Conservation (phyloP, 169 alveolate species). For the Eimeria sp. region DNA sequence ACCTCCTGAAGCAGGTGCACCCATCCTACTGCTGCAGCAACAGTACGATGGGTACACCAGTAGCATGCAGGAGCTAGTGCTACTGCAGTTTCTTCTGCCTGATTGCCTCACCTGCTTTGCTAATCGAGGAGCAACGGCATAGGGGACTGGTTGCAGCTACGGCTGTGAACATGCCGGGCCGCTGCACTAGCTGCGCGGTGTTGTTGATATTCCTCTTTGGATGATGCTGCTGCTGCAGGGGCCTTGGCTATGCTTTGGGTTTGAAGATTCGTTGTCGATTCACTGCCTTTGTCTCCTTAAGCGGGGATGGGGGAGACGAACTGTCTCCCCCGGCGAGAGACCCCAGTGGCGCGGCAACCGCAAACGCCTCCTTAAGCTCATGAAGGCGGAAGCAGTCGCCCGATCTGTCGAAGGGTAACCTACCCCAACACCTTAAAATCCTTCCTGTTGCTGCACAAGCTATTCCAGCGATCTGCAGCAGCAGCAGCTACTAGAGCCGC, state of each 20-base stretch:
- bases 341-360: neutral
- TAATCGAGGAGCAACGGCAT: no score
- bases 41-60: neutral
- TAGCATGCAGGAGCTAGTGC: neutral
- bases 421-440: neutral
- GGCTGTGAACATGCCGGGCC: neutral
- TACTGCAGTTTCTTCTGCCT: neutral
- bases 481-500: constrained; percentile 3
- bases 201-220: neutral
- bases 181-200: neutral
- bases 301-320: neutral
- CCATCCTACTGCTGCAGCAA: neutral
- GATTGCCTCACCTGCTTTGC: no score
- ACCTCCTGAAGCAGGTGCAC: neutral
- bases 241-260: neutral
- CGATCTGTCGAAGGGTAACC: neutral
- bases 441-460: neutral
- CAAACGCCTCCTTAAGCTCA: neutral
- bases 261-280: neutral
- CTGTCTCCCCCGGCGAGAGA: neutral
- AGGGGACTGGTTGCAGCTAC: neutral
- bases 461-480: neutral
- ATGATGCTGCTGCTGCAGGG: constrained; percentile 57
- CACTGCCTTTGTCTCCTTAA: constrained; percentile 1
- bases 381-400: neutral